These are phyloP conservation scores for Carex parvula DNA, from an alignment of 176 grass and related monocot species.

Conservation along the genomic window DNA sequence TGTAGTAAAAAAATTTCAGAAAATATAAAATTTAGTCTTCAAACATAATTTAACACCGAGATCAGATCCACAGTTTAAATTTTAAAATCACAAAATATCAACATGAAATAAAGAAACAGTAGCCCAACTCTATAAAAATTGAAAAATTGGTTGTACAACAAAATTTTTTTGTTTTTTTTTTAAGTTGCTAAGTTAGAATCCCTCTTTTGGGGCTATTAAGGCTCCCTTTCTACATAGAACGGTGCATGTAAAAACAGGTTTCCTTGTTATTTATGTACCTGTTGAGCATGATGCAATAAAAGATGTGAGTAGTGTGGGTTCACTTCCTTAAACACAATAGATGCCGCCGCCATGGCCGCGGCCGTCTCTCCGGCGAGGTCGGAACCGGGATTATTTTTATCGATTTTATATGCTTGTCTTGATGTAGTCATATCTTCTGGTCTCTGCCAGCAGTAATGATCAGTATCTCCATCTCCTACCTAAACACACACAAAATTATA, in stretches of 20 bases:
- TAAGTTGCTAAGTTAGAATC: background rate
- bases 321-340: conserved; percentile 64
- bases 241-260: conserved; percentile 1
- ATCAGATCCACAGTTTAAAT: too few relatives aligned
- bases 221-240: background rate
- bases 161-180: background rate
- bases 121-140: too few relatives aligned
- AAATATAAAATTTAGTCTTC: too few relatives aligned
- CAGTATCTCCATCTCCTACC: conserved; percentile 89
- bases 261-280: conserved; percentile 34
- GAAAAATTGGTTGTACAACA: background rate
- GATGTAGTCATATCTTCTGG: conserved; percentile 97
- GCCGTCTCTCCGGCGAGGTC: conserved; percentile 87
- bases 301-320: conserved; percentile 66
- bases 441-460: conserved; percentile 96
- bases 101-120: too few relatives aligned
- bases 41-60: too few relatives aligned
- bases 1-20: too few relatives aligned
- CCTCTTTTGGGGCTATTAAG: background rate
- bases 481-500: conserved; percentile 24
- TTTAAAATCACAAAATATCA: too few relatives aligned
- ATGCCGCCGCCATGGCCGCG: conserved; percentile 71
- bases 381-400: conserved; percentile 67
- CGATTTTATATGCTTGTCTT: conserved; percentile 77
- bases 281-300: conserved; percentile 70